Base-by-base conservation (phyloP, 441 rosid genomes). In the Dalechampia spathulata region DNA sequence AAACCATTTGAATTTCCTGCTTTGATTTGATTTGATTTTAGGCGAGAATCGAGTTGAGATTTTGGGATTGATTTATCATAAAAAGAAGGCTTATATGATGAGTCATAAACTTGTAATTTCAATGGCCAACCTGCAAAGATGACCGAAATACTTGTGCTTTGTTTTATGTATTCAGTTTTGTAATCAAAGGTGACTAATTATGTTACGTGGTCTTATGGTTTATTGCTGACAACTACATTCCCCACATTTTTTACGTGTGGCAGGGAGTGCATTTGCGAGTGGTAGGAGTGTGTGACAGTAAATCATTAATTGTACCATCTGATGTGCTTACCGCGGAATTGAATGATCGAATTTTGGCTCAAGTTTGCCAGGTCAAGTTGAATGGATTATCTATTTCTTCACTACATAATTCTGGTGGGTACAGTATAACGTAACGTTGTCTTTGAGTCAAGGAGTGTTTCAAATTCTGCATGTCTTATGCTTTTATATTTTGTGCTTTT, bases 221-320 rank as follows among this genome's bases (percentile, higher is more conserved):
- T n/a, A n/a, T n/a, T n/a, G n/a, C n/a, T n/a, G 34, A 39, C 20
- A 16, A 23, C 14, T 42, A 54, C 46, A 23, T 54, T 36, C 49
- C 4, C 3, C 16, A 30, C 40, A 43, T 30, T 30, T 57, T 55
- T 55, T 36, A 23, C 47, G 48, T 25, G 25, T 59, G 16, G 52
- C 73, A 89, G 97, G 96, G 95, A 55, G 78, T 85, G 57, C 77
- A 72, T 62, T 57, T 92, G 71, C 83, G 83, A 32, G 95, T 92
- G 41, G 57, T 92, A 47, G 99, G 97, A 39, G 90, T 85, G 21
- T 68, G 79, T 39, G 99, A 86, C 57, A 89, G 96, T 60, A 85
- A 80, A 60, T 80, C 84, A 5, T 67, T 83, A 62, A 71, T 86
- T 62, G 57, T 66, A 63, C 57, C 83, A 12, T 55, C 83, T 9